Evolutionary conservation across 768 basidiomycete species (phyloP), one percentile per base, ranked within the genome.

Genomic region (Mycena indigotica): DNA sequence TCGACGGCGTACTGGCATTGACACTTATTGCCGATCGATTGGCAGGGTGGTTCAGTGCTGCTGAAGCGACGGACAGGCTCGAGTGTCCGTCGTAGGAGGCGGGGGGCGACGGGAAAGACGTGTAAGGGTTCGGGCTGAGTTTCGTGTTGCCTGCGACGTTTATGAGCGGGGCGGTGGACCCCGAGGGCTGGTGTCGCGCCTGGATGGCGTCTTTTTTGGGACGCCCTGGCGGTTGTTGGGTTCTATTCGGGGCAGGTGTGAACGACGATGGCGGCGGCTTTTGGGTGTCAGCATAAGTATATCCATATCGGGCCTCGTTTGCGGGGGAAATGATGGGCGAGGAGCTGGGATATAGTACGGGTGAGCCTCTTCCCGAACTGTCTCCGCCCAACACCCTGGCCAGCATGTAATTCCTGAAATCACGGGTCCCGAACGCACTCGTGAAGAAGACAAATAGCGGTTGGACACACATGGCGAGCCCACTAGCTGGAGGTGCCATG

Each of bases 381-480:
- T 57, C 56, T 0, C 23, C 19, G 16, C 54, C 60, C 28, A 54
- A 28, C 2, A 30, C 56, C 1, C 5, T 5, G 12, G 60, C 60
- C 4, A 61, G 60, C 60, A 54, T 54, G 15, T 57, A 17, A 16
- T 61, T 61, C 29, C 60, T 51, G 32, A 61, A 61, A 2, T 38
- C 60, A 4, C 60, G 60, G 2, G 55, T 57, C 19, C 55, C 49
- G 12, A 61, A 57, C 5, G 52, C 52, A 3, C 40, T 19, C 0
- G 41, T 57, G 21, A 61, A n/a, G 0, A 44, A 45, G 0, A 53
- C 45, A 12, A 50, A 52, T 10, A 54, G 25, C 21, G 56, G 25
- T 1, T 29, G 29, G 1, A 52, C 45, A 49, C 60, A 41, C 40
- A 61, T 10, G 1, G 32, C 48, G 1, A 61, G 45, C 12, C 52